phyloP scores from a whole-genome alignment of 495 filamentous ascomycete species.

The Lasiosphaeriaceae sp. region DNA sequence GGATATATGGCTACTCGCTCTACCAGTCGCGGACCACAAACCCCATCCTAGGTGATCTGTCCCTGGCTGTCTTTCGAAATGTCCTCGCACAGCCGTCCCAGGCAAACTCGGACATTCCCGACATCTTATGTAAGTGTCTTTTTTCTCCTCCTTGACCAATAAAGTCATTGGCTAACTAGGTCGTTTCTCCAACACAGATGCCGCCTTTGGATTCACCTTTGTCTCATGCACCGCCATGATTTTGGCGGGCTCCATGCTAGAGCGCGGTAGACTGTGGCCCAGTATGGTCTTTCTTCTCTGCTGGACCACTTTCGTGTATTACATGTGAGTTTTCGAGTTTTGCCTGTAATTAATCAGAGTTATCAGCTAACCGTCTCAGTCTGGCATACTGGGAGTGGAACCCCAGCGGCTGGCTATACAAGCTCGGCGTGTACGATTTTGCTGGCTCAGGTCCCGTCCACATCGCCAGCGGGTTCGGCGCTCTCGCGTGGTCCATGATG shows the following conservation, averaged over 20 bases:
- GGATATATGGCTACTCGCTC: conserved; percentile 95
- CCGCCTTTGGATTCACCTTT: conserved; percentile 12
- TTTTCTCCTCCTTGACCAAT: conserved; percentile 65
- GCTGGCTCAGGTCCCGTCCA: conserved; percentile 86
- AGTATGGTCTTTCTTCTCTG: conserved; percentile 85
- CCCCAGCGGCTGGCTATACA: conserved; percentile 68
- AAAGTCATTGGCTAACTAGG: neutral
- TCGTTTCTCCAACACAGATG: neutral
- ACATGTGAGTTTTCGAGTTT: conserved; percentile 10
- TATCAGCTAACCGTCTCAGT: conserved; percentile 26
- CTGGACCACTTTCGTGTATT: conserved; percentile 81
- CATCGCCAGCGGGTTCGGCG: conserved; percentile 75
- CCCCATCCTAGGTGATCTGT: conserved; percentile 77
- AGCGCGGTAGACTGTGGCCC: conserved; percentile 77
- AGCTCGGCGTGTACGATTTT: conserved; percentile 75
- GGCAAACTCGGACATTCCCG: conserved; percentile 70
- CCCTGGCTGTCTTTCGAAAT: conserved; percentile 73
- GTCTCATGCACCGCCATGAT: conserved; percentile 24
- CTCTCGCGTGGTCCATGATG: conserved; percentile 79
- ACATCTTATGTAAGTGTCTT: conserved; percentile 68
- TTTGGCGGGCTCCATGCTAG: conserved; percentile 32
- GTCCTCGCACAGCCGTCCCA: conserved; percentile 72
- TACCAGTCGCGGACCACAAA: conserved; percentile 82
- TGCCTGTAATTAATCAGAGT: neutral
- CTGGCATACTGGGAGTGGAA: conserved; percentile 94